Evolutionary conservation across 2,329 filamentous ascomycete species (phyloP), one percentile per base, ranked within the genome.

Genomic region (Lojkania enalia): DNA sequence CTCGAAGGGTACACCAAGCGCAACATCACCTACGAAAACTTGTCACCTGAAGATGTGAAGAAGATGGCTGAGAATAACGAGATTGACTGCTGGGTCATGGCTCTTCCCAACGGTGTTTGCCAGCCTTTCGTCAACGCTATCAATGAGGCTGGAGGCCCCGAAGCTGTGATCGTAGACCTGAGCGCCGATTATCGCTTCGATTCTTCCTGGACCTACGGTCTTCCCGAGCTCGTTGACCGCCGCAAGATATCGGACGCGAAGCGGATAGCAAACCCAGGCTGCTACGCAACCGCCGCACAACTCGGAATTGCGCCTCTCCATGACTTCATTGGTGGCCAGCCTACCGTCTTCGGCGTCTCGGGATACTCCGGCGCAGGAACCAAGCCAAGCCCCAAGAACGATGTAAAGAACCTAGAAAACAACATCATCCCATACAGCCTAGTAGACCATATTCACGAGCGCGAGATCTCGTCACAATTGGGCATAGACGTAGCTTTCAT

Each of bases 161-260:
- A 81, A 51, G 90, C 87, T 58, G 77, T 97, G 30, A 88, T 97
- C 56, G 80, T 99, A 35, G 94, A 99, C 69, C 81, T 99, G 25
- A 96, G 90, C n/a, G 94, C 94, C 48, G 94, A 99, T 74, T 95
- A 96, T 73, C 85, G 92, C 39, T 97, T 96, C 69, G 87, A 95
- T 64, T 74, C 78, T 44, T 78, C 79, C 18, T 95, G 90, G 91
- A 89, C 88, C 0, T 97, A 96, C 64, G 90, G 89, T 57, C 84
- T 96, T 3, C 90, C 90, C 12, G 94, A 97, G 72, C 78, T 96
- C 38, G 82, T 90, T 38, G 83, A 84, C 68, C 84, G 92, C 44
- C 81, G 82, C 49, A 80, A 85, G 56, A 90, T 97, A 58, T 83
- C 86, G 18, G 81, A 85, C 55, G 83, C 92, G 4, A 90, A 80